Percentiles rank a stretch among this genome's conserved stretches.
These are phyloP conservation scores for Euphorbia tirucalli DNA, from an alignment of 345 rosid genomes.

Conservation along the genomic window DNA sequence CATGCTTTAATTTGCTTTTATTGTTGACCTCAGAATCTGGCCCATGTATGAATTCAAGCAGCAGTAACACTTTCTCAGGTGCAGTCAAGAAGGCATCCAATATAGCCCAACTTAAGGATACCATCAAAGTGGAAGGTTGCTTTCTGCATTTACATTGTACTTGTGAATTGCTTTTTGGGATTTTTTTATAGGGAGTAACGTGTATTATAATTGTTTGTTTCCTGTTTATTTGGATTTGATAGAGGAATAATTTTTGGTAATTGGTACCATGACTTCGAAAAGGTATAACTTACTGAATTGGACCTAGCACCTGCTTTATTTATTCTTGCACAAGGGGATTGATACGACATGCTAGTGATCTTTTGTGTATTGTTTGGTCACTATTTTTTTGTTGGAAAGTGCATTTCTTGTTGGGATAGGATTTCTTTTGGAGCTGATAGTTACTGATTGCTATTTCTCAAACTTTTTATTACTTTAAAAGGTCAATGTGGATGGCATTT, in stretches of 20 bases:
- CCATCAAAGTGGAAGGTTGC: constrained; percentile 71
- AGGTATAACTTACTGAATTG: background rate
- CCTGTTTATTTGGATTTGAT: background rate
- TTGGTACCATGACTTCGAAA: constrained; percentile 7
- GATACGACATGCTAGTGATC: background rate
- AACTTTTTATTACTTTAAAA: background rate
- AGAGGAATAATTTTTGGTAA: background rate
- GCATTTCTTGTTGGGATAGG: background rate
- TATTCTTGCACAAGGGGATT: background rate
- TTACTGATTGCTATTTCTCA: background rate
- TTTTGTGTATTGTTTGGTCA: background rate
- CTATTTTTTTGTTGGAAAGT: background rate
- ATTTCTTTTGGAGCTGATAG: background rate
- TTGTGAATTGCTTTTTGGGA: background rate
- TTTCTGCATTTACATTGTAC: constrained; percentile 9
- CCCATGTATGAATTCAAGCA: constrained; percentile 33
- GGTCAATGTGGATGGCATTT: background rate
- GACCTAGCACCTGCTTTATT: background rate
- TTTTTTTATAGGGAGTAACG: background rate
- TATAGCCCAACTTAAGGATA: constrained; percentile 47
- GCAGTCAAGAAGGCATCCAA: constrained; percentile 49
- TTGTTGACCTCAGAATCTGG: constrained; percentile 26
- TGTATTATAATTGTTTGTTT: background rate
- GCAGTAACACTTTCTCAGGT: constrained; percentile 27
- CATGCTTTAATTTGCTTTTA: constrained; percentile 5